Percentiles rank a stretch among this genome's conserved stretches.
These are phyloP conservation scores for Seiridium cupressi DNA, from an alignment of 2,329 filamentous ascomycete genomes.

Conservation along the genomic window DNA sequence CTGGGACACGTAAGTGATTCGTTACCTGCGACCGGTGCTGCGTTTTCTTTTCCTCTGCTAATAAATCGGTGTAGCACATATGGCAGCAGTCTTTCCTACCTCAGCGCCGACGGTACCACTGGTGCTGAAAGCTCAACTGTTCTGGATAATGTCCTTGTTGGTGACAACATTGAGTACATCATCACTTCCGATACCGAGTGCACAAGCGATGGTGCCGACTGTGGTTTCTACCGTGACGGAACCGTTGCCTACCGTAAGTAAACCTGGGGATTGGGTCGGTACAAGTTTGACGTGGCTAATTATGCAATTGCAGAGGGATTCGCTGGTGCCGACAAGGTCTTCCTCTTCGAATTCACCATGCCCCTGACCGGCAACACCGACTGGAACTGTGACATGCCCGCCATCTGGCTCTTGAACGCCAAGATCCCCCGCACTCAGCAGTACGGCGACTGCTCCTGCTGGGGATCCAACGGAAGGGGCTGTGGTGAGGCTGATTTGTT, in stretches of 20 bases:
- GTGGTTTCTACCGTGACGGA: slow-evolving; percentile 41
- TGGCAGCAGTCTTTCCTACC: slow-evolving; percentile 45
- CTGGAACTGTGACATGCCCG: slow-evolving; percentile 65
- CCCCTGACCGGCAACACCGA: slow-evolving; percentile 54
- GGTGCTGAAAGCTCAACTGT: slow-evolving; percentile 37
- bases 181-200: slow-evolving; percentile 45
- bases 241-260: slow-evolving; percentile 42
- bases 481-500: slow-evolving; percentile 78
- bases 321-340: slow-evolving; percentile 66
- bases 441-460: slow-evolving; percentile 73
- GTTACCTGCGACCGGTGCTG: not conserved
- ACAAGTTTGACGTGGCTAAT: too few relatives aligned
- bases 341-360: slow-evolving; percentile 75
- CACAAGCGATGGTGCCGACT: slow-evolving; percentile 27
- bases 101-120: slow-evolving; percentile 38
- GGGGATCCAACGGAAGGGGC: slow-evolving; percentile 48
- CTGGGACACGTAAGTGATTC: slow-evolving; percentile 38
- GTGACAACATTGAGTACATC: slow-evolving; percentile 43
- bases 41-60: not conserved
- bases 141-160: slow-evolving; percentile 36
- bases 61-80: slow-evolving; percentile 30
- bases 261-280: slow-evolving; percentile 10
- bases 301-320: slow-evolving; percentile 55
- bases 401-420: slow-evolving; percentile 74
- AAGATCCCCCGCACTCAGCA: slow-evolving; percentile 69